A percentile compares a stretch with the other conserved stretches of the same genome.
Evolutionary conservation across 345 rosid species (phyloP).

Genomic region (Arabidopsis arenosa): DNA sequence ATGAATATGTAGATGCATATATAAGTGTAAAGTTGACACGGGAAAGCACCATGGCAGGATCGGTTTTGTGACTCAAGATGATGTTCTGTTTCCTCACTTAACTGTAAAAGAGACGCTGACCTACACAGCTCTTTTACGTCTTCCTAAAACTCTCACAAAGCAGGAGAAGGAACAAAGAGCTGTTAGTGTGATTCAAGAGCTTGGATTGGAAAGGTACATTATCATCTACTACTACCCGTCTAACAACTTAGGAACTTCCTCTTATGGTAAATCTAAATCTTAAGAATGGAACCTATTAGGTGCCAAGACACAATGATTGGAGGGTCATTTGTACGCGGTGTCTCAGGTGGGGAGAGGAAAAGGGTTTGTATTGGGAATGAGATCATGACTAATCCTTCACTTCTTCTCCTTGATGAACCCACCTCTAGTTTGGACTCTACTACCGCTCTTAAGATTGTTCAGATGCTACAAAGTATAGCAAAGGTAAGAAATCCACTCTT

Average conservation of each 20-base stretch:
- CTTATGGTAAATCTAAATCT: background rate
- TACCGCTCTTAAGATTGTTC: conserved; percentile 82
- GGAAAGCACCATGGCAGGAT: conserved; percentile 56
- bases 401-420: conserved; percentile 94
- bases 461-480: conserved; percentile 82
- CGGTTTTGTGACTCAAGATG: conserved; percentile 97
- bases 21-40: conserved; percentile 13
- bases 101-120: conserved; percentile 92
- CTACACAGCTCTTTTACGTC: conserved; percentile 78
- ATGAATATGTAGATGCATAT: conserved; percentile 12
- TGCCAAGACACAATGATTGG: conserved; percentile 96
- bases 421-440: conserved; percentile 96
- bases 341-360: conserved; percentile 96
- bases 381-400: conserved; percentile 88
- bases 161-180: conserved; percentile 80
- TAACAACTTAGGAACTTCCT: background rate
- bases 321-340: conserved; percentile 88
- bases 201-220: conserved; percentile 85
- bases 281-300: conserved; percentile 45
- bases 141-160: conserved; percentile 69
- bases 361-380: conserved; percentile 91
- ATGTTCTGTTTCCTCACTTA: conserved; percentile 89
- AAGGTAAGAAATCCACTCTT: conserved; percentile 53
- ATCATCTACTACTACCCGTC: background rate
- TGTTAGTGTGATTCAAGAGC: conserved; percentile 70